A percentile compares a stretch with the other conserved stretches of the same genome.
Evolutionary conservation across 2,329 filamentous ascomycete genomes (phyloP).

Genomic region (Aspergillus sp.): DNA sequence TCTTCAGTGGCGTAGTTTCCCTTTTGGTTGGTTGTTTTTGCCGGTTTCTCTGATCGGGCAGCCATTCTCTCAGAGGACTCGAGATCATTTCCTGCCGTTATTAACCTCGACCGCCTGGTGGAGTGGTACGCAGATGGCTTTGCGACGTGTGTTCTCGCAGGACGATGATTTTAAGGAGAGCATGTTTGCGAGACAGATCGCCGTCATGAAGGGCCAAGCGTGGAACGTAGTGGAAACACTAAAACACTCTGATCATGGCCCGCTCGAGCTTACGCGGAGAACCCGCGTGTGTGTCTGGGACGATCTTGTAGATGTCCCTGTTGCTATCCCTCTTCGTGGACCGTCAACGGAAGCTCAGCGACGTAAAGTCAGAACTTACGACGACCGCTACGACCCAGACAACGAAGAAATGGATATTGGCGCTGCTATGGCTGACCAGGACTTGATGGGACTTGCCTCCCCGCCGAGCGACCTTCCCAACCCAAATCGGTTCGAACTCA

Average conservation of each 20-base stretch:
- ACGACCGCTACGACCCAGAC: constrained; percentile 40
- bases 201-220: constrained; percentile 98
- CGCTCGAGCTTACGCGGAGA: constrained; percentile 85
- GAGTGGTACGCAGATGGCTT: constrained; percentile 85
- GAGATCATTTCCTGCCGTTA: constrained; percentile 92
- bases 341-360: constrained; percentile 83
- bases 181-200: constrained; percentile 98
- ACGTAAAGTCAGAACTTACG: constrained; percentile 53
- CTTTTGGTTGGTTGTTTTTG: constrained; percentile 97
- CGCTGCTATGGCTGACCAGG: constrained; percentile 61
- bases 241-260: constrained; percentile 88
- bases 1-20: constrained; percentile 73
- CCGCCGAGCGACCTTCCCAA: constrained; percentile 64
- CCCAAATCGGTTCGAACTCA: constrained; percentile 72
- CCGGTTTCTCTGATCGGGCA: constrained; percentile 94
- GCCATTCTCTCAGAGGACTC: constrained; percentile 90
- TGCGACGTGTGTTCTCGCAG: constrained; percentile 84
- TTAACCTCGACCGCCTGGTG: constrained; percentile 96
- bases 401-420: constrained; percentile 95
- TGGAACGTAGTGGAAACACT: constrained; percentile 99
- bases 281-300: constrained; percentile 97
- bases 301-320: constrained; percentile 91
- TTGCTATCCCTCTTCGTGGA: constrained; percentile 84
- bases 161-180: constrained; percentile 96
- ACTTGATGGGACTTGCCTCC: constrained; percentile 69